These are phyloP conservation scores for Kodamaea suecica DNA, from an alignment of 1,139 yeast genomes.

Conservation along the genomic window DNA sequence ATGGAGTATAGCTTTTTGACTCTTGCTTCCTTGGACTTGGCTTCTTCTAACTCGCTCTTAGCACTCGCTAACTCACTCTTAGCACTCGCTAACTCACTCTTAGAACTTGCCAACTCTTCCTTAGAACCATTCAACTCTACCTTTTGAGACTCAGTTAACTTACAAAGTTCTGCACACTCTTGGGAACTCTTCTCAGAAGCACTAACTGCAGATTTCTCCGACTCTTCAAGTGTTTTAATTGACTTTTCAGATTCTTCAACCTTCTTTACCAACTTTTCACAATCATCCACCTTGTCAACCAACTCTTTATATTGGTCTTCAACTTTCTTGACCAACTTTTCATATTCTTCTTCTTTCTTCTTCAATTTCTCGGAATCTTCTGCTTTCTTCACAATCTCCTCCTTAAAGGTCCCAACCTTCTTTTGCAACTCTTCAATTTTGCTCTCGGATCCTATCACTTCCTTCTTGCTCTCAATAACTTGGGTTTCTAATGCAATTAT, in stretches of 20 bases:
- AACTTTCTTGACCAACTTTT: conserved; percentile 1
- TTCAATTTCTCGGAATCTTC: conserved; percentile 3
- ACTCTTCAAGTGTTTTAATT: background rate
- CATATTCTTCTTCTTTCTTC: conserved; percentile 1
- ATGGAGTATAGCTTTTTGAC: conserved; percentile 7
- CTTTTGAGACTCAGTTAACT: background rate
- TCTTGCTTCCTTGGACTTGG: conserved; percentile 1
- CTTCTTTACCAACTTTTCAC: conserved; percentile 5
- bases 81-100: too few relatives aligned
- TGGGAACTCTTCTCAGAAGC: too few relatives aligned
- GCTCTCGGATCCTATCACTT: too few relatives aligned
- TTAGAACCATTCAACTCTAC: background rate
- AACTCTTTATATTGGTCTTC: conserved; percentile 4
- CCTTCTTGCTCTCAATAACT: background rate
- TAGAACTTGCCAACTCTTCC: too few relatives aligned
- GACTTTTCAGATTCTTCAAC: conserved; percentile 1
- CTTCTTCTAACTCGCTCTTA: background rate
- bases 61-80: too few relatives aligned
- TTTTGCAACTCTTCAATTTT: conserved; percentile 1
- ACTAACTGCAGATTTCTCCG: background rate
- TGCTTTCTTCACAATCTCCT: conserved; percentile 3
- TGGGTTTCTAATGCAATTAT: background rate
- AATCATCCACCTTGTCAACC: background rate
- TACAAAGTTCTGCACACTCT: background rate
- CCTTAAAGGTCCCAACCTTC: conserved; percentile 1